Conservation (phyloP, 257 asterid genomes). For the Lavandula angustifolia region DNA sequence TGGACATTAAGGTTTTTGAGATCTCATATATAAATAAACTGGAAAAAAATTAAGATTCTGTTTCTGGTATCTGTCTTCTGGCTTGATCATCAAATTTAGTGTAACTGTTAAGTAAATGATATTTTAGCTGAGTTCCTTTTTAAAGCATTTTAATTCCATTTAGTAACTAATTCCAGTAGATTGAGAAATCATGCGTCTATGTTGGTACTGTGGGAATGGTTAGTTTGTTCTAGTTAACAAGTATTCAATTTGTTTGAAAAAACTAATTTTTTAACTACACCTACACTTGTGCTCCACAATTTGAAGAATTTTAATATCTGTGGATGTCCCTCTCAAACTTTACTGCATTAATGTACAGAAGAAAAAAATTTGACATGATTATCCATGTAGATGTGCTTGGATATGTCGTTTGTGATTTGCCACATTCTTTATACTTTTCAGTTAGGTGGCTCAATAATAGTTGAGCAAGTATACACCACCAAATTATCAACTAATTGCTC, state of each 20-base stretch:
- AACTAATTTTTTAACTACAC: too few relatives aligned
- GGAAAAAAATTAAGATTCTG: not conserved
- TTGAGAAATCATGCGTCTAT: conserved; percentile 26
- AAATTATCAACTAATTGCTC: not conserved
- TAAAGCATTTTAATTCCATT: conserved; percentile 18
- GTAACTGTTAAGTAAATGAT: not conserved
- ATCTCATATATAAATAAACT: conserved; percentile 11
- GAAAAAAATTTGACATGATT: conserved; percentile 12
- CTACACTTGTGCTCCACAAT: conserved; percentile 15
- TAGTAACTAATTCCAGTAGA: conserved; percentile 13
- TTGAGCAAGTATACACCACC: conserved; percentile 13
- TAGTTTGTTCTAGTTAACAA: not conserved
- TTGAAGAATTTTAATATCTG: conserved; percentile 21
- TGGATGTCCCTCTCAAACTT: conserved; percentile 20
- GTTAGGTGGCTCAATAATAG: not conserved
- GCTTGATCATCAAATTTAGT: conserved; percentile 11
- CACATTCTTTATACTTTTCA: conserved; percentile 8
- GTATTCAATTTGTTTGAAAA: too few relatives aligned
- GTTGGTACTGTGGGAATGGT: not conserved
- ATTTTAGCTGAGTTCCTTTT: conserved; percentile 24
- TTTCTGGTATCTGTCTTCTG: conserved; percentile 15
- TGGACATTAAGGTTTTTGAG: conserved; percentile 58
- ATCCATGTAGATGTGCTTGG: not conserved
- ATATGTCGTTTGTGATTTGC: conserved; percentile 14
- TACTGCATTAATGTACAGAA: conserved; percentile 10